A percentile compares a stretch with the other conserved stretches of the same genome.
phyloP scores from a whole-genome alignment of 148 eudicot species.

The Nepenthes mirabilis region DNA sequence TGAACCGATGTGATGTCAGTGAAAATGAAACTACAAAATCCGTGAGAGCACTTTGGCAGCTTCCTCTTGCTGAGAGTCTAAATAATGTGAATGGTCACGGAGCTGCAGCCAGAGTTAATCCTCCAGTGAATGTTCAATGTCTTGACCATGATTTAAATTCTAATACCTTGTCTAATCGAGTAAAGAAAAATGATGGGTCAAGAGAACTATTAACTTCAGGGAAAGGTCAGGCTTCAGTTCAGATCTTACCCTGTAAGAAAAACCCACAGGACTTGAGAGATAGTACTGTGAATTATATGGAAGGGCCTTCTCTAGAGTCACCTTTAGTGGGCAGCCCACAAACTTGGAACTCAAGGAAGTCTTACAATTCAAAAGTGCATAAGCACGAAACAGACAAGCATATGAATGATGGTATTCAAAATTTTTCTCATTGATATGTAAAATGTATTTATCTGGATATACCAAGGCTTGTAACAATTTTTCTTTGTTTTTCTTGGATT shows the following conservation, averaged over 20 bases:
- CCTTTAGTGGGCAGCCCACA: slow-evolving; percentile 6
- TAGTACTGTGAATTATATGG: slow-evolving; percentile 16
- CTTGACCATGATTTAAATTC: slow-evolving; percentile 10
- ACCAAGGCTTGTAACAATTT: neutral
- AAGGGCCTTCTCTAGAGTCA: slow-evolving; percentile 9
- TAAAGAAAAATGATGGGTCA: slow-evolving; percentile 19
- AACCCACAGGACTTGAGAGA: slow-evolving; percentile 13
- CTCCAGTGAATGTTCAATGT: slow-evolving; percentile 7
- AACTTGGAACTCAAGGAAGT: slow-evolving; percentile 9
- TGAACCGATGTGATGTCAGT: no score
- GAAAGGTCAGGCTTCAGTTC: slow-evolving; percentile 7
- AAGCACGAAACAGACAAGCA: slow-evolving; percentile 14
- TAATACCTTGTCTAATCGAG: slow-evolving; percentile 7
- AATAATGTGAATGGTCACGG: slow-evolving; percentile 13
- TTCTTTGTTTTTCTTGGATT: neutral
- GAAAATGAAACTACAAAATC: no score
- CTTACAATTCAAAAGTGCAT: slow-evolving; percentile 4
- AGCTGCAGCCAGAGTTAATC: slow-evolving; percentile 7
- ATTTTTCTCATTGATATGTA: neutral
- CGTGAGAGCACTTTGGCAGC: no score
- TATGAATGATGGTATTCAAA: slow-evolving; percentile 12
- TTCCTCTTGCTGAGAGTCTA: no score
- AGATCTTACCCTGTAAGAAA: slow-evolving; percentile 9
- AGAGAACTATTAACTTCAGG: slow-evolving; percentile 10
- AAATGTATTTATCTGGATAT: neutral